Conservation (phyloP, 2,329 filamentous ascomycete genomes). For the Botrytis paeoniae region DNA sequence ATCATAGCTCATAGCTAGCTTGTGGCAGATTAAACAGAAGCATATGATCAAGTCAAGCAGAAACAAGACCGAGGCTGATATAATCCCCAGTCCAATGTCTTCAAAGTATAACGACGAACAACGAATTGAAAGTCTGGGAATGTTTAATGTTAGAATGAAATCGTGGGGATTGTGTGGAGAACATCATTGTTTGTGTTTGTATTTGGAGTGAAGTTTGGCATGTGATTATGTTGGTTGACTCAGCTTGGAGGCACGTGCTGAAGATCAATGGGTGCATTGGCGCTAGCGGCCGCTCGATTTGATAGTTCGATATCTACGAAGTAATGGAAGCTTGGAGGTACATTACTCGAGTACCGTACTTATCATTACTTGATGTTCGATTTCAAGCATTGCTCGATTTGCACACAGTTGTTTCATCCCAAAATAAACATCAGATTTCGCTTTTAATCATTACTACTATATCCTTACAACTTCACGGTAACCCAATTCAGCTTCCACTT, state of each 20-base stretch:
- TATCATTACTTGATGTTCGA: not conserved
- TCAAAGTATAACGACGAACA: not conserved
- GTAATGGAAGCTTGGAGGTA: not conserved
- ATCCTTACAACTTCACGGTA: not conserved
- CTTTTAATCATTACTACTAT: not conserved
- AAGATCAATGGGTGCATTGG: not conserved
- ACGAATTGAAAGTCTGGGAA: conserved; percentile 3
- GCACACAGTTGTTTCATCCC: not conserved
- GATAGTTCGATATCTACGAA: not conserved
- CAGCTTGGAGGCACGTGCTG: not conserved
- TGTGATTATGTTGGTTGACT: conserved; percentile 10
- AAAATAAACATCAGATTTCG: not conserved
- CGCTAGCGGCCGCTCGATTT: not conserved
- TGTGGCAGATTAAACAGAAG: not conserved
- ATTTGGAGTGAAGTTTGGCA: conserved; percentile 4
- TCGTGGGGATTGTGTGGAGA: not conserved
- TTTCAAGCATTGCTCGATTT: not conserved
- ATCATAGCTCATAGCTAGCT: not conserved
- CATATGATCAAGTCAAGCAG: not conserved
- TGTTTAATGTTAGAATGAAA: not conserved
- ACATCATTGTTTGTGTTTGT: not conserved
- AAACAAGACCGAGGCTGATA: not conserved
- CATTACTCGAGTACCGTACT: not conserved
- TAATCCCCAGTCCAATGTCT: not conserved
- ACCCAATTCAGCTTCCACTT: not conserved